These are phyloP conservation scores for Aegilops bicornis DNA, from an alignment of 176 grass and related monocot genomes.

Conservation along the genomic window DNA sequence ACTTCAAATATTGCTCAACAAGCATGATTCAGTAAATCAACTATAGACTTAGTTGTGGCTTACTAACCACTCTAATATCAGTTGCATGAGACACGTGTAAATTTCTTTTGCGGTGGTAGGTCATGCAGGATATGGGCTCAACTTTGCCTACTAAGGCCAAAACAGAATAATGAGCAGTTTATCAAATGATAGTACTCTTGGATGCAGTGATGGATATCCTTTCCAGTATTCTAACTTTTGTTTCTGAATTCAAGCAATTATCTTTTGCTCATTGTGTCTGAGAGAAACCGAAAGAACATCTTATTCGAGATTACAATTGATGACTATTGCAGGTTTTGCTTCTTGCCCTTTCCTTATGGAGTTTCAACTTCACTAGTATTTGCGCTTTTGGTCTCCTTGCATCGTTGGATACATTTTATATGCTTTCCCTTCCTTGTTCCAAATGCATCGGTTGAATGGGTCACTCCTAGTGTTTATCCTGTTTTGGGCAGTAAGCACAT, in stretches of 20 bases:
- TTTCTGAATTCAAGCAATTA: conserved; percentile 2
- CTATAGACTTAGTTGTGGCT: not conserved
- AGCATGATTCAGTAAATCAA: not conserved
- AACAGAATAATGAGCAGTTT: not conserved
- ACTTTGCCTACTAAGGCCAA: not conserved
- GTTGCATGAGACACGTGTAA: not conserved
- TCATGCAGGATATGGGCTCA: not conserved
- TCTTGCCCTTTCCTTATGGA: conserved; percentile 91
- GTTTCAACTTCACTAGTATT: conserved; percentile 87
- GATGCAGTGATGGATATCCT: not conserved
- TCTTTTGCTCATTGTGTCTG: not conserved
- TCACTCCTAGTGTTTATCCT: conserved; percentile 94
- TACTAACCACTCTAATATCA: not conserved
- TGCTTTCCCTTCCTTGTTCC: conserved; percentile 89
- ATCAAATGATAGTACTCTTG: conserved; percentile 2
- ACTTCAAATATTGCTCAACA: conserved; percentile 7
- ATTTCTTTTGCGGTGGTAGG: not conserved
- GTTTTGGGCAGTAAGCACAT: conserved; percentile 92
- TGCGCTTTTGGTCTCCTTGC: conserved; percentile 97
- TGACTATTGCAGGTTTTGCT: conserved; percentile 75
- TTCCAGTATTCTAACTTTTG: not conserved
- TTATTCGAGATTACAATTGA: not conserved
- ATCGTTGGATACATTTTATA: conserved; percentile 96
- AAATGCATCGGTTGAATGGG: conserved; percentile 93
- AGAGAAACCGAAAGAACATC: not conserved